Evolutionary conservation across 108 stramenopile genomes (phyloP).

Genomic region (Stephanodiscus triporus): DNA sequence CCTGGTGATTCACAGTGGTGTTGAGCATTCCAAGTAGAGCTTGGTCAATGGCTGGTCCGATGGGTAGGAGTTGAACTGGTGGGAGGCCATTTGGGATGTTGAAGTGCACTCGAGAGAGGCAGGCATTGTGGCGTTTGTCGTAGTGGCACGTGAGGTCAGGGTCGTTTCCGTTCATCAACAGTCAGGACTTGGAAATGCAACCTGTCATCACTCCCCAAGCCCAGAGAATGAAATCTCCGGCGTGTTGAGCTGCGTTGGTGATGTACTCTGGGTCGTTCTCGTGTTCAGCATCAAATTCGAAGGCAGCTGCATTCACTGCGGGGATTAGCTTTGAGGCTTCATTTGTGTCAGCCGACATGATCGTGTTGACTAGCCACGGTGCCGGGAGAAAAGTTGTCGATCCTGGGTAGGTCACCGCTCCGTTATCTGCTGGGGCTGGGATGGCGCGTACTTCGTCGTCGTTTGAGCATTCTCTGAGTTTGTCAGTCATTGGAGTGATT

Average conservation of each 20-base stretch:
- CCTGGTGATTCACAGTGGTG: neutral
- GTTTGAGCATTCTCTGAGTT: neutral
- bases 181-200: neutral
- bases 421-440: neutral
- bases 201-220: conserved; percentile 1
- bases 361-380: neutral
- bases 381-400: neutral
- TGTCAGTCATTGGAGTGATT: neutral
- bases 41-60: neutral
- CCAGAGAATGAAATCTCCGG: neutral
- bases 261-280: neutral
- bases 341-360: neutral
- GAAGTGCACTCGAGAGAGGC: neutral
- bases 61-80: neutral
- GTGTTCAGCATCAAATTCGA: neutral
- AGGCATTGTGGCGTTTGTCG: neutral
- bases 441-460: neutral
- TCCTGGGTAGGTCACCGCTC: neutral
- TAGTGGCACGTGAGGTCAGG: neutral
- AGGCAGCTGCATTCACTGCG: too few species aligned
- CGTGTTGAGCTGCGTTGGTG: neutral
- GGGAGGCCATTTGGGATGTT: neutral
- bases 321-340: neutral
- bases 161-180: neutral
- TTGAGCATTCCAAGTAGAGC: neutral